Evolutionary conservation across 1,284 basidiomycete species (phyloP).

Genomic region (Pseudozyma sp.): DNA sequence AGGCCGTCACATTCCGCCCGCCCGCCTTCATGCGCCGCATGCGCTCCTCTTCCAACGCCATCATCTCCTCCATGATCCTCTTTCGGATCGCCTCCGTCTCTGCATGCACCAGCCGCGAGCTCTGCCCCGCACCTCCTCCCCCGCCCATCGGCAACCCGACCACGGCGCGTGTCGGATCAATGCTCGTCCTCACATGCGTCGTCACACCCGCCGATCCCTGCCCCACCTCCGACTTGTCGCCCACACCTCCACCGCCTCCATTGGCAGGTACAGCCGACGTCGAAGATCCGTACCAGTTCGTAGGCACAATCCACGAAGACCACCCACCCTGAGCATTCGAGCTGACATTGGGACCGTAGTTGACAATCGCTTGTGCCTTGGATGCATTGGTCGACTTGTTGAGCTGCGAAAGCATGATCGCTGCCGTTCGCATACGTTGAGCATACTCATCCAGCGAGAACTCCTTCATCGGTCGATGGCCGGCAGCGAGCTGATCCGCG

Average conservation of each 20-base stretch:
- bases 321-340: slow-evolving; percentile 60
- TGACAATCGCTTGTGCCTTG: slow-evolving; percentile 57
- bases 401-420: slow-evolving; percentile 97
- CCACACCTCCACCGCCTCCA: slow-evolving; percentile 32
- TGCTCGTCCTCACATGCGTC: slow-evolving; percentile 39
- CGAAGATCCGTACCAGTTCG: slow-evolving; percentile 53
- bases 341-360: slow-evolving; percentile 48
- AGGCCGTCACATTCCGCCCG: slow-evolving; percentile 40
- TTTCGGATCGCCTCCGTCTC: slow-evolving; percentile 82
- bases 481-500: slow-evolving; percentile 17
- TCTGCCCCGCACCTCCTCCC: slow-evolving; percentile 24
- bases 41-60: slow-evolving; percentile 92
- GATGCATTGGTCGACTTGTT: slow-evolving; percentile 71
- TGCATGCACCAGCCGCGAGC: slow-evolving; percentile 52
- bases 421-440: slow-evolving; percentile 96
- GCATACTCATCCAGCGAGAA: slow-evolving; percentile 88
- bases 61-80: slow-evolving; percentile 99
- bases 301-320: slow-evolving; percentile 63
- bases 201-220: slow-evolving; percentile 57
- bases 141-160: slow-evolving; percentile 30
- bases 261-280: slow-evolving; percentile 9
- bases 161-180: slow-evolving; percentile 21
- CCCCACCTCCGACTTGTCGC: slow-evolving; percentile 51
- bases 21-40: slow-evolving; percentile 90
- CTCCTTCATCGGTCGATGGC: slow-evolving; percentile 43